Conservation (phyloP, 768 basidiomycete species). For the Auriscalpium vulgare region DNA sequence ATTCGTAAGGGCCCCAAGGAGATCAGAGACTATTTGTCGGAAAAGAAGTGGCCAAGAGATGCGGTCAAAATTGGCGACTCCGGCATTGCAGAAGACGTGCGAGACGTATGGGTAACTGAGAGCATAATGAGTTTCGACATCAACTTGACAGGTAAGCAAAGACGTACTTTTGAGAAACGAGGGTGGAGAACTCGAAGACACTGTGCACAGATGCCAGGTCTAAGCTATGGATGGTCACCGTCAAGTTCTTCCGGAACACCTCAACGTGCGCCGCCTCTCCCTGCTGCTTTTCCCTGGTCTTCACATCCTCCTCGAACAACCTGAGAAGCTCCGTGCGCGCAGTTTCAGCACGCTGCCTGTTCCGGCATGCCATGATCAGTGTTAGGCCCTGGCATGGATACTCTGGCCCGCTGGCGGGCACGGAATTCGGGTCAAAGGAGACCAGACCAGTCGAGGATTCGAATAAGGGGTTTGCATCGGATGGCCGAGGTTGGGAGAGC, state of each 20-base stretch:
- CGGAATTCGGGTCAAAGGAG: constrained; percentile 10
- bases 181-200: constrained; percentile 54
- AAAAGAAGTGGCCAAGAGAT: constrained; percentile 44
- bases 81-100: constrained; percentile 77
- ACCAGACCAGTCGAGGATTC: constrained; percentile 11
- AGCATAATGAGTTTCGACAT: neutral
- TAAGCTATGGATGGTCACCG: constrained; percentile 51
- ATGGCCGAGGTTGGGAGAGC: constrained; percentile 41
- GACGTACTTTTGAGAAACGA: constrained; percentile 45
- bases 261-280: constrained; percentile 46
- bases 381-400: constrained; percentile 49
- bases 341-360: constrained; percentile 47
- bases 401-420: constrained; percentile 1
- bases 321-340: constrained; percentile 48
- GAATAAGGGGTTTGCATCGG: constrained; percentile 43
- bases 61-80: constrained; percentile 47
- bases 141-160: neutral
- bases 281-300: constrained; percentile 24
- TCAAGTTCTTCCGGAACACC: constrained; percentile 49
- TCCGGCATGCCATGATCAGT: constrained; percentile 77
- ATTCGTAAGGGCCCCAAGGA: constrained; percentile 37
- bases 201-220: constrained; percentile 57
- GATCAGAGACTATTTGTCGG: constrained; percentile 34
- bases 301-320: constrained; percentile 49
- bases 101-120: constrained; percentile 73